Conservation (phyloP, 805 yeast species). For the Nakazawaea ernobii region DNA sequence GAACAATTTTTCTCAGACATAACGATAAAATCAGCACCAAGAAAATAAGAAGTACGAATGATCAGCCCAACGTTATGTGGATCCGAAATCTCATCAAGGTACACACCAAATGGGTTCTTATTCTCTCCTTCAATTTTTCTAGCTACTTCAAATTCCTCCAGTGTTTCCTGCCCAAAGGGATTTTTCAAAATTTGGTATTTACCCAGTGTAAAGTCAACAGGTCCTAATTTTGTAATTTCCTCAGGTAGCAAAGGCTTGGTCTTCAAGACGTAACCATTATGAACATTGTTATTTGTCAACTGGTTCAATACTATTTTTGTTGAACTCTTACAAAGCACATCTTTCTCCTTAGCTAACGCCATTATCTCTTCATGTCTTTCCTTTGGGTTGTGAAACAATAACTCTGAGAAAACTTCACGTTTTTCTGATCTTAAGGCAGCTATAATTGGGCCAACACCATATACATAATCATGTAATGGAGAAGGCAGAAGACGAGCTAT, state of each 20-base stretch:
- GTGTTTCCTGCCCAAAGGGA: constrained; percentile 20
- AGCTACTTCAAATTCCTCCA: constrained; percentile 10
- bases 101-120: constrained; percentile 61
- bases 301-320: constrained; percentile 51
- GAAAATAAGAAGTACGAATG: constrained; percentile 68
- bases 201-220: constrained; percentile 12
- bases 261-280: constrained; percentile 74
- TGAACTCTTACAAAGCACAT: constrained; percentile 31
- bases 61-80: constrained; percentile 88
- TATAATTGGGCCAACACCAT: constrained; percentile 68
- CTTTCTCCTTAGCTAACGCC: constrained; percentile 37
- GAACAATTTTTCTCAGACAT: constrained; percentile 69
- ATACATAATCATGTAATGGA: constrained; percentile 62
- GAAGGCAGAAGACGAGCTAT: constrained; percentile 6
- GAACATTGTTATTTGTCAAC: constrained; percentile 64
- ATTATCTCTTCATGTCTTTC: constrained; percentile 35
- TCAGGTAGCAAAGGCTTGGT: constrained; percentile 45
- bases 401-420: constrained; percentile 45
- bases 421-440: constrained; percentile 59
- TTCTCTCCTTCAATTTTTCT: constrained; percentile 14
- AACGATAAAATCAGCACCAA: constrained; percentile 78
- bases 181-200: constrained; percentile 16
- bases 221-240: constrained; percentile 21
- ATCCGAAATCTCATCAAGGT: constrained; percentile 74
- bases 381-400: constrained; percentile 39